Percentiles rank a stretch among this genome's conserved stretches.
These are phyloP conservation scores for Backusella parvicylindrica DNA, from an alignment of 192 early-diverging fungal genomes.

Conservation along the genomic window DNA sequence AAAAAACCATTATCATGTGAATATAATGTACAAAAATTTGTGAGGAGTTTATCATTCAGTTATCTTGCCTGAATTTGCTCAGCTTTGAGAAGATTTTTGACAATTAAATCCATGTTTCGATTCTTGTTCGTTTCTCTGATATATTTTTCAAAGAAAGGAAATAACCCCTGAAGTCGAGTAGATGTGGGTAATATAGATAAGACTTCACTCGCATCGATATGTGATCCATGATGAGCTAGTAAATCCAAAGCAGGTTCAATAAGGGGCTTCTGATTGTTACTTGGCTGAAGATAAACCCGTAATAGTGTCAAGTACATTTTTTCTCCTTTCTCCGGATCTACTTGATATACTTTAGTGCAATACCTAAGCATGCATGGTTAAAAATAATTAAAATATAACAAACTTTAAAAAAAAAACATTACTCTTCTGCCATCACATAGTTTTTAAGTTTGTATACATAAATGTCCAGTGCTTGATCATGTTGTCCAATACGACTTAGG, in stretches of 20 bases:
- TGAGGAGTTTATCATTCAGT: not conserved
- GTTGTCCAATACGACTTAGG: conserved; percentile 77
- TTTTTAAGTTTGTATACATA: conserved; percentile 78
- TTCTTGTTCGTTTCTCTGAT: conserved; percentile 59
- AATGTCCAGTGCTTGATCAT: conserved; percentile 81
- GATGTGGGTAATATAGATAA: conserved; percentile 28
- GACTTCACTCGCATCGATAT: conserved; percentile 55
- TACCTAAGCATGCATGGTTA: conserved; percentile 39
- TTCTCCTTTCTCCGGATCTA: conserved; percentile 42
- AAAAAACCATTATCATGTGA: not conserved
- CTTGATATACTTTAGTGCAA: conserved; percentile 55
- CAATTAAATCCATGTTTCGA: conserved; percentile 61
- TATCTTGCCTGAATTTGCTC: conserved; percentile 58
- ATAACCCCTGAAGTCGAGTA: conserved; percentile 34
- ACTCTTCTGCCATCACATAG: conserved; percentile 66
- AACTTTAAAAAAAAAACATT: conserved; percentile 12
- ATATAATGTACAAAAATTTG: not conserved
- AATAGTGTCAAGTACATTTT: conserved; percentile 66
- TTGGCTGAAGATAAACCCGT: conserved; percentile 55
- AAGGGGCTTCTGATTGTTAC: conserved; percentile 39
- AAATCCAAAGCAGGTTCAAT: conserved; percentile 59
- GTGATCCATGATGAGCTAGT: conserved; percentile 61
- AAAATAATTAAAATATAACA: not conserved
- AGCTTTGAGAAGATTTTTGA: conserved; percentile 66
- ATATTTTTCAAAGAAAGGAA: conserved; percentile 60